phyloP scores from a whole-genome alignment of 2,329 filamentous ascomycete genomes.

The Akanthomyces dipterigenus region DNA sequence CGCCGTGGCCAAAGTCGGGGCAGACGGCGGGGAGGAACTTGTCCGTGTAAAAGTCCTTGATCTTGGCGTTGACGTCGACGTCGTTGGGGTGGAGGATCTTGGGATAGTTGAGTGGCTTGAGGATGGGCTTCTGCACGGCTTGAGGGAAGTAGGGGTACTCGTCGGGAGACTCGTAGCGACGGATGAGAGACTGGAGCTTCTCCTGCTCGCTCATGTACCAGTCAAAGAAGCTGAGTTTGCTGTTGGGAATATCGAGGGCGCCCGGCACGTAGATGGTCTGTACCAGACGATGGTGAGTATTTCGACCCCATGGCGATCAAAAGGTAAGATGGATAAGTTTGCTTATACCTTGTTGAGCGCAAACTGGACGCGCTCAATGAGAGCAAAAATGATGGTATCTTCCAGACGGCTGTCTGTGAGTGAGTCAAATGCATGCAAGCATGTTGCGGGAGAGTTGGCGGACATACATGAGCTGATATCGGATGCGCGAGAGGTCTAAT shows the following conservation, averaged over 20 bases:
- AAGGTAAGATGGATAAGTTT: not conserved
- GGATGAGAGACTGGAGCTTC: constrained; percentile 82
- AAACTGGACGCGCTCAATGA: constrained; percentile 98
- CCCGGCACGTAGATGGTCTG: constrained; percentile 75
- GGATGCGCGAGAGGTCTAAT: constrained; percentile 83
- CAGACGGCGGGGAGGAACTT: constrained; percentile 81
- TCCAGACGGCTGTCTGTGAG: constrained; percentile 67
- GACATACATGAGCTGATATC: constrained; percentile 85
- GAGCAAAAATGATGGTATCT: constrained; percentile 94
- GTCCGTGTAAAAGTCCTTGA: constrained; percentile 79
- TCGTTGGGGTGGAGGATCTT: constrained; percentile 79
- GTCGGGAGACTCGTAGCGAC: constrained; percentile 91
- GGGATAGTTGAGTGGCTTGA: constrained; percentile 85
- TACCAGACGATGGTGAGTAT: not conserved
- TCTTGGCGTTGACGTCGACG: constrained; percentile 80
- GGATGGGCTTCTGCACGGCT: constrained; percentile 69
- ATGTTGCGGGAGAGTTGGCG: not conserved
- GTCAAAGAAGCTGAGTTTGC: constrained; percentile 76
- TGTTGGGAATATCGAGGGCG: constrained; percentile 70
- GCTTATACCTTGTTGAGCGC: constrained; percentile 60
- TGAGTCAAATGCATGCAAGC: not conserved
- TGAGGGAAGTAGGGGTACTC: constrained; percentile 96
- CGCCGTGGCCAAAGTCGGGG: constrained; percentile 65
- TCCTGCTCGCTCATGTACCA: constrained; percentile 92
- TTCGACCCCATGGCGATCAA: not conserved